Evolutionary conservation across 139 green algal genomes (phyloP), one percentile per base, ranked within the genome.

Genomic region (Penium margaritaceum): DNA sequence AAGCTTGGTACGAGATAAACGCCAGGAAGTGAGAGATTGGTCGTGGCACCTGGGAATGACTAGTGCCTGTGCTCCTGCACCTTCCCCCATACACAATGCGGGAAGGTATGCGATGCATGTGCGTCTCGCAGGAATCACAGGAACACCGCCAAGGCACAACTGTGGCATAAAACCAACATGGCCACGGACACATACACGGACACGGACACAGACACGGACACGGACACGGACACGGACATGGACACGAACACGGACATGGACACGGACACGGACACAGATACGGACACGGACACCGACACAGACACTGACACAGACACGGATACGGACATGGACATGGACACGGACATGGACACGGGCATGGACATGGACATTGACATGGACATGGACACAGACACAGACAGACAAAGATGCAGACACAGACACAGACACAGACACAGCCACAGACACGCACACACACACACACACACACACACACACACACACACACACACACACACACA

Each of bases 401-500:
- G n/a, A n/a, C n/a, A n/a, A n/a, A n/a, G n/a, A n/a, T n/a, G n/a
- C n/a, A n/a, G n/a, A n/a, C n/a, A n/a, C n/a, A n/a, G n/a, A n/a
- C n/a, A n/a, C n/a, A n/a, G n/a, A n/a, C n/a, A n/a, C 84, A 9
- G 80, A 63, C n/a, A 53, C 58, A 61, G 96, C 86, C 85, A 58
- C 46, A 58, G 1, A 58, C 3, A 58, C 88, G 93, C 64, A 95
- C 87, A 0, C 91, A 74, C 70, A 96, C 89, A 1, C 91, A 72
- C 4, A 9, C 63, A 6, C 27, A 47, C 21, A 21, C 62, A 6
- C 62, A 39, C 21, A 47, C n/a, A 6, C 37, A 6, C 27, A 21
- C 21, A 63, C 37, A 6, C 37, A 9, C 21, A 70, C 36, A 29
- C 62, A 39, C 21, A 70, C n/a, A 43, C n/a, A 39, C 36, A 29